phyloP scores from a whole-genome alignment of 345 rosid genomes.

The Populus tremula region DNA sequence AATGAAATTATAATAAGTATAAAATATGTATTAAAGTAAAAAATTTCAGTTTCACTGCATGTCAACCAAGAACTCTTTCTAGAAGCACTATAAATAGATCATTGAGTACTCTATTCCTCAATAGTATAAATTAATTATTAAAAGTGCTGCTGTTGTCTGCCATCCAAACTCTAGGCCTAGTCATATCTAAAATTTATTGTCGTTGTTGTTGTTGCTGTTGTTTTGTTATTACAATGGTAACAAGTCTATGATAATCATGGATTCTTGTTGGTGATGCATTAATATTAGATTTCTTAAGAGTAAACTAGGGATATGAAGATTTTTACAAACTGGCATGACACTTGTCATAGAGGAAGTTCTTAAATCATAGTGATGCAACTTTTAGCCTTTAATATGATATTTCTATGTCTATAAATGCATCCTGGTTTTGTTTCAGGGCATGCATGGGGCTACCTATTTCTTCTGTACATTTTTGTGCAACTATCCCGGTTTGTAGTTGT shows the following conservation, averaged over 20 bases:
- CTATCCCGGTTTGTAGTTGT: constrained; percentile 71
- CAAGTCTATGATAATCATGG: not conserved
- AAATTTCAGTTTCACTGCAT: too few species aligned
- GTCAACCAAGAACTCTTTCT: too few species aligned
- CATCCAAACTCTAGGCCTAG: not conserved
- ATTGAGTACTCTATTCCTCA: too few species aligned
- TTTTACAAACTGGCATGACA: not conserved
- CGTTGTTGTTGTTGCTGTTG: not conserved
- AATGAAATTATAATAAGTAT: too few species aligned
- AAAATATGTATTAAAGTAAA: too few species aligned
- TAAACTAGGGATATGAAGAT: not conserved
- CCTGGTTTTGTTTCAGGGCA: constrained; percentile 44
- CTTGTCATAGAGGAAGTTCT: not conserved
- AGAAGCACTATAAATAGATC: too few species aligned
- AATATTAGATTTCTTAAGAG: not conserved
- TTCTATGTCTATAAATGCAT: not conserved
- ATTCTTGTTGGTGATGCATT: not conserved
- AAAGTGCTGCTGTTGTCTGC: too few species aligned
- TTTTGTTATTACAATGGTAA: not conserved
- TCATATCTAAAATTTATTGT: not conserved
- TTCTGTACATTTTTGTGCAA: constrained; percentile 68
- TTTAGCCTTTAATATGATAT: too few species aligned
- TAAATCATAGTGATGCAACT: too few species aligned
- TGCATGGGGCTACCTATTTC: constrained; percentile 79
- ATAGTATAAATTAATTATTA: too few species aligned